Evolutionary conservation across 2,329 filamentous ascomycete genomes (phyloP).

Genomic region (Clonostachys sp.): DNA sequence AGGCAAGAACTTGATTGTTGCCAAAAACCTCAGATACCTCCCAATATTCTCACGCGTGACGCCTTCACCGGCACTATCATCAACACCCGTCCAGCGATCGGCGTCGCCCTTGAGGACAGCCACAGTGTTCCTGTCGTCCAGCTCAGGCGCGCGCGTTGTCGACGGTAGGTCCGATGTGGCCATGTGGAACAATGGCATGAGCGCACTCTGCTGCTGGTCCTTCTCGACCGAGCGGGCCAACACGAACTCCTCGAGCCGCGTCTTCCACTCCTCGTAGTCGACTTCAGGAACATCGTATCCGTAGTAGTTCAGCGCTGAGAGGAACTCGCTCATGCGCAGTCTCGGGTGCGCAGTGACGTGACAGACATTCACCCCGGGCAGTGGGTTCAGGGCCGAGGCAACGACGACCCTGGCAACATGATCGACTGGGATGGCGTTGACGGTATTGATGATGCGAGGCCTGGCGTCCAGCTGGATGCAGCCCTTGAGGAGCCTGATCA

Average conservation of each 20-base stretch:
- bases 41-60: conserved; percentile 16
- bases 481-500: conserved; percentile 82
- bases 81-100: conserved; percentile 50
- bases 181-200: conserved; percentile 70
- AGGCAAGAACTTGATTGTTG: conserved; percentile 18
- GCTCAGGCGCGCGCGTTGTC: conserved; percentile 64
- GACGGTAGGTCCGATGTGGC: conserved; percentile 63
- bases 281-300: conserved; percentile 71
- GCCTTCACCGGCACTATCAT: conserved; percentile 41
- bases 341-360: conserved; percentile 79
- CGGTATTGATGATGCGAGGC: conserved; percentile 77
- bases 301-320: conserved; percentile 65
- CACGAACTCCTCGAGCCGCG: conserved; percentile 8
- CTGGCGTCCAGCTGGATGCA: conserved; percentile 73
- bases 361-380: conserved; percentile 47
- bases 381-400: conserved; percentile 63
- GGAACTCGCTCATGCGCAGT: conserved; percentile 72
- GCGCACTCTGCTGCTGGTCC: conserved; percentile 18
- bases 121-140: conserved; percentile 62
- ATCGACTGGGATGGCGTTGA: conserved; percentile 85
- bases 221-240: conserved; percentile 7
- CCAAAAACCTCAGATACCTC: conserved; percentile 17
- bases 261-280: conserved; percentile 48
- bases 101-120: conserved; percentile 59
- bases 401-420: conserved; percentile 80